These are phyloP conservation scores for Pseudoperonospora humuli DNA, from an alignment of 352 stramenopile species.

Conservation along the genomic window DNA sequence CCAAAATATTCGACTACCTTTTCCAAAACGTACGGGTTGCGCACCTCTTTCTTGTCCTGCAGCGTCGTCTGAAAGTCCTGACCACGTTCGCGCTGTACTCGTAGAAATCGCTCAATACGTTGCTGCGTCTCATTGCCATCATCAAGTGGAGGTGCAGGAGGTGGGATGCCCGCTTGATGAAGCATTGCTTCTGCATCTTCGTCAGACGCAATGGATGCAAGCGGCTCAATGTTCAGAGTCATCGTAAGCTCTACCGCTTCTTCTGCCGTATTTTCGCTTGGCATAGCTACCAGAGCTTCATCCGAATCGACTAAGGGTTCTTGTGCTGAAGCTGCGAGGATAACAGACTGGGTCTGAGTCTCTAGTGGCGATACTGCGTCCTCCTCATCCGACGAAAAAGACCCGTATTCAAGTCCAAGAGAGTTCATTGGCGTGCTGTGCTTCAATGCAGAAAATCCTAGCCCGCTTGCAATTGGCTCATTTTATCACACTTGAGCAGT, in stretches of 20 bases:
- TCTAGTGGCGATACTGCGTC: neutral
- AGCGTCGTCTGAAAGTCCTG: slow-evolving; percentile 63
- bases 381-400: slow-evolving; percentile 28
- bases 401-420: slow-evolving; percentile 32
- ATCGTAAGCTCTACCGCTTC: slow-evolving; percentile 1
- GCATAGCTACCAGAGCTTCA: neutral
- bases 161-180: slow-evolving; percentile 32
- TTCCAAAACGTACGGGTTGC: slow-evolving; percentile 81
- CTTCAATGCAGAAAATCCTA: too few species aligned
- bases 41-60: slow-evolving; percentile 77
- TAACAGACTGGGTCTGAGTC: neutral
- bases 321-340: slow-evolving; percentile 1
- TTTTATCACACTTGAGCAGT: too few species aligned
- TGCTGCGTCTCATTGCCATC: slow-evolving; percentile 34
- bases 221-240: neutral
- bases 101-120: slow-evolving; percentile 58
- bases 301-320: neutral
- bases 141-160: slow-evolving; percentile 13
- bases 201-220: slow-evolving; percentile 7
- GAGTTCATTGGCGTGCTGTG: slow-evolving; percentile 42
- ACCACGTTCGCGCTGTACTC: slow-evolving; percentile 26
- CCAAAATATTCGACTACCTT: slow-evolving; percentile 83
- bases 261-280: slow-evolving; percentile 1
- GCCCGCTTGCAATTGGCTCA: too few species aligned
- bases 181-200: slow-evolving; percentile 32